These are phyloP conservation scores for Tirmania nivea DNA, from an alignment of 495 filamentous ascomycete genomes.

Conservation along the genomic window DNA sequence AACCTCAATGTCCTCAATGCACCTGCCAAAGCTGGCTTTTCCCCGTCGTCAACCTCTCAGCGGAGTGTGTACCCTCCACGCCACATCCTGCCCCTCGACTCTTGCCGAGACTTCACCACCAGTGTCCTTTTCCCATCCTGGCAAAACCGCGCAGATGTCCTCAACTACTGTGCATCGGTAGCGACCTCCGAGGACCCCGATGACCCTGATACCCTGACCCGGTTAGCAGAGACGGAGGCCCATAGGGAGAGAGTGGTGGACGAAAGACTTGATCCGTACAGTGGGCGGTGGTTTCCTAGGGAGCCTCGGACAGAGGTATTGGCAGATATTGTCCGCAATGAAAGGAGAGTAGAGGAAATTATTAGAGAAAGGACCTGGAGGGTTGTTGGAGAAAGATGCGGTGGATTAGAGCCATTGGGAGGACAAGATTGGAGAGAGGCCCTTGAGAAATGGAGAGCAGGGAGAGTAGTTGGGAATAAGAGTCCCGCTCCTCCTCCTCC, in stretches of 20 bases:
- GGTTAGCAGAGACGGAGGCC: slow-evolving; percentile 45
- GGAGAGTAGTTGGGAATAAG: slow-evolving; percentile 13
- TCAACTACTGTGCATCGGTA: slow-evolving; percentile 77
- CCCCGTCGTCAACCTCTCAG: slow-evolving; percentile 49
- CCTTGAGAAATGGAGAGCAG: slow-evolving; percentile 37
- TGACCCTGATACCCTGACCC: slow-evolving; percentile 54
- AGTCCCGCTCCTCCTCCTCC: too few relatives aligned
- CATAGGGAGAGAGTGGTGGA: slow-evolving; percentile 60
- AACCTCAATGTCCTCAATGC: slow-evolving; percentile 79
- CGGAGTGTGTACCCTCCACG: slow-evolving; percentile 31
- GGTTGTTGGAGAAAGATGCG: slow-evolving; percentile 60
- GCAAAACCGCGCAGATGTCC: slow-evolving; percentile 63
- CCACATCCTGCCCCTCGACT: slow-evolving; percentile 20
- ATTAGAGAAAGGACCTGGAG: slow-evolving; percentile 67
- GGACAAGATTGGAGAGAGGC: slow-evolving; percentile 34
- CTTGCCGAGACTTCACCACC: slow-evolving; percentile 56
- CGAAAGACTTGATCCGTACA: slow-evolving; percentile 85
- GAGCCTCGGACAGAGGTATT: slow-evolving; percentile 70
- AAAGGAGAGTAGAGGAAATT: slow-evolving; percentile 70
- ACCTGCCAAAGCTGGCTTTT: slow-evolving; percentile 48
- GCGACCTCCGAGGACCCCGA: slow-evolving; percentile 72
- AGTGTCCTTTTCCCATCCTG: slow-evolving; percentile 72
- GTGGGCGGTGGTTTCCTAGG: slow-evolving; percentile 56
- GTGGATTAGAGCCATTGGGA: slow-evolving; percentile 31
- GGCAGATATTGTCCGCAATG: slow-evolving; percentile 56